Conservation (phyloP, 1,284 basidiomycete species). For the Papiliotrema terrestris region DNA sequence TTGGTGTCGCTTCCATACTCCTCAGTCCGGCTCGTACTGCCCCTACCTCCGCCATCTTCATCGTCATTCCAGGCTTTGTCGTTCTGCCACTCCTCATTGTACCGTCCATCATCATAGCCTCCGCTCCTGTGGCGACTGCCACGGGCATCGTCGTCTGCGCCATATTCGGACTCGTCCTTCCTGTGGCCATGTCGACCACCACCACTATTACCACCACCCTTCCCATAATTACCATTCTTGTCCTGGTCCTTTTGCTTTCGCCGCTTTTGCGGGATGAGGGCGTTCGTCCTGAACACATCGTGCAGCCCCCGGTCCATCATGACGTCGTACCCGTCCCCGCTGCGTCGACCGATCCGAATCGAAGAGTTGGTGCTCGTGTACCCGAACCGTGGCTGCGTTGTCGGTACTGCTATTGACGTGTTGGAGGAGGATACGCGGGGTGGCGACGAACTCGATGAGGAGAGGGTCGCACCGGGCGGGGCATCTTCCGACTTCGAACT, state of each 20-base stretch:
- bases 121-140: too few relatives aligned
- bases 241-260: slow-evolving; percentile 1
- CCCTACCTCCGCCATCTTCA: background rate
- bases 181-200: background rate
- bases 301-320: background rate
- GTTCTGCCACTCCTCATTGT: background rate
- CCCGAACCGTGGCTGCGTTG: too few relatives aligned
- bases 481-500: too few relatives aligned
- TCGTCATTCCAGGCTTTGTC: background rate
- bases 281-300: background rate
- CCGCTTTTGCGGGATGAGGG: background rate
- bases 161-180: background rate
- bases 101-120: background rate
- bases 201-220: background rate
- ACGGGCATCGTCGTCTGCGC: background rate
- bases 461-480: too few relatives aligned
- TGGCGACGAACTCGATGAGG: too few relatives aligned
- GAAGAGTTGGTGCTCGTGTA: too few relatives aligned
- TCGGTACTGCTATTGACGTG: too few relatives aligned
- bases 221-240: background rate
- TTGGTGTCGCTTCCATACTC: too few relatives aligned
- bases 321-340: too few relatives aligned
- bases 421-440: too few relatives aligned
- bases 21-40: too few relatives aligned
- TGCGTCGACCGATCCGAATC: too few relatives aligned